Conservation (phyloP, 768 basidiomycete genomes). For the Pholiota microspora region DNA sequence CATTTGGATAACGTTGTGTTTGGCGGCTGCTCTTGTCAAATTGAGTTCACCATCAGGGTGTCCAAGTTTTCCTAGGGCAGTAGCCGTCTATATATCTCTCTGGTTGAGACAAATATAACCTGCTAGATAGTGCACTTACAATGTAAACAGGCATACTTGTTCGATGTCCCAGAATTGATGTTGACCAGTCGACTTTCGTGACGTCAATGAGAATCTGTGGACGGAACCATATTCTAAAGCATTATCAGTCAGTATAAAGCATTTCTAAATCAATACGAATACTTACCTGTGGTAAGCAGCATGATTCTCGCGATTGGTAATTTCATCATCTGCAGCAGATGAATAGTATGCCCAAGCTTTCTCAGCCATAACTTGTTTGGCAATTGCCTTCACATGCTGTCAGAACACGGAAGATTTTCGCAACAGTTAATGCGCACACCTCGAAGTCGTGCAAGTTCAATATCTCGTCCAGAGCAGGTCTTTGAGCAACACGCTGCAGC, state of each 20-base stretch:
- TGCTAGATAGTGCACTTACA: background rate
- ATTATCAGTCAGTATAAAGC: no score
- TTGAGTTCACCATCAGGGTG: conserved; percentile 95
- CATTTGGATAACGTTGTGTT: conserved; percentile 49
- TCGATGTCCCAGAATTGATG: conserved; percentile 70
- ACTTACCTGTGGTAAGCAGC: conserved; percentile 82
- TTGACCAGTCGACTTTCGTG: conserved; percentile 81
- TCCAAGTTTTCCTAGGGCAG: conserved; percentile 90
- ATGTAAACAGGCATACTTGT: conserved; percentile 23
- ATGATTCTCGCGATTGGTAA: conserved; percentile 87
- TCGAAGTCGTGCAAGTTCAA: conserved; percentile 80
- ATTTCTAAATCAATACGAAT: no score
- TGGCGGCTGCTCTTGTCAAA: conserved; percentile 84
- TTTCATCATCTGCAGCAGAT: conserved; percentile 95
- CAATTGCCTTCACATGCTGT: conserved; percentile 60
- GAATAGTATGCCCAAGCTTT: conserved; percentile 98
- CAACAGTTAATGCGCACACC: conserved; percentile 6
- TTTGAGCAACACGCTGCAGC: conserved; percentile 54
- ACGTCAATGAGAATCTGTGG: conserved; percentile 86
- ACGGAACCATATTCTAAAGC: conserved; percentile 79
- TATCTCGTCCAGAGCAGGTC: conserved; percentile 75
- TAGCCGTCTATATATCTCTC: conserved; percentile 49
- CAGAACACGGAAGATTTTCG: background rate
- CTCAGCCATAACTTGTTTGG: conserved; percentile 74
- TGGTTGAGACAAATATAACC: background rate